Evolutionary conservation across 1,284 basidiomycete genomes (phyloP).

Genomic region (Fomitopsis betulina): DNA sequence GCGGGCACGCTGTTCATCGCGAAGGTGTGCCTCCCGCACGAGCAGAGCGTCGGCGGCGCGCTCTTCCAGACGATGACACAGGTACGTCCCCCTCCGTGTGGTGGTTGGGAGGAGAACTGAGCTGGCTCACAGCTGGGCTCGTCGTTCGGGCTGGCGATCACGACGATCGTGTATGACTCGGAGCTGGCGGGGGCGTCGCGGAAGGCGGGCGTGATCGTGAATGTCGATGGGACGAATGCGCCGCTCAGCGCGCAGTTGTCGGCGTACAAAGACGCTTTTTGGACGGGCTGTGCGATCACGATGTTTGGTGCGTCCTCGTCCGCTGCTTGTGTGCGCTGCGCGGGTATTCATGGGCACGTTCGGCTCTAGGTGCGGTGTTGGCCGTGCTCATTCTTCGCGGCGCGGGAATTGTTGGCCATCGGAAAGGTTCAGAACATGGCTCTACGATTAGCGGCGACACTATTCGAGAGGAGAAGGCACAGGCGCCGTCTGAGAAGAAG

Average conservation of each 20-base stretch:
- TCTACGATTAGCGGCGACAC: slow-evolving; percentile 3
- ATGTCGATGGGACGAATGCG: slow-evolving; percentile 26
- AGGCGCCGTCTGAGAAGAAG: background rate
- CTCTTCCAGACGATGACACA: slow-evolving; percentile 76
- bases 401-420: slow-evolving; percentile 55
- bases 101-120: background rate
- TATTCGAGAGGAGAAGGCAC: slow-evolving; percentile 5
- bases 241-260: slow-evolving; percentile 37
- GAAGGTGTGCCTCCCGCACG: slow-evolving; percentile 63
- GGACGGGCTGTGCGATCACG: slow-evolving; percentile 59
- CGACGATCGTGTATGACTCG: slow-evolving; percentile 67
- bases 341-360: slow-evolving; percentile 1
- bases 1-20: slow-evolving; percentile 75
- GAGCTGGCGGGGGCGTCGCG: slow-evolving; percentile 34
- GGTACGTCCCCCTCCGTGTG: slow-evolving; percentile 29
- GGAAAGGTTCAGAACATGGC: slow-evolving; percentile 6
- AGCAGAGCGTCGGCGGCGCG: slow-evolving; percentile 78
- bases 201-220: slow-evolving; percentile 27
- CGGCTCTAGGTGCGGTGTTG: slow-evolving; percentile 40
- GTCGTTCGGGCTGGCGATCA: slow-evolving; percentile 70
- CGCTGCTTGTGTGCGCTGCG: background rate
- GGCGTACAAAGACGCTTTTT: slow-evolving; percentile 61
- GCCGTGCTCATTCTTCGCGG: slow-evolving; percentile 49
- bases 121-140: slow-evolving; percentile 52
- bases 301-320: slow-evolving; percentile 38